phyloP scores from a whole-genome alignment of 2,329 filamentous ascomycete genomes.

The Aspergillus proliferans region DNA sequence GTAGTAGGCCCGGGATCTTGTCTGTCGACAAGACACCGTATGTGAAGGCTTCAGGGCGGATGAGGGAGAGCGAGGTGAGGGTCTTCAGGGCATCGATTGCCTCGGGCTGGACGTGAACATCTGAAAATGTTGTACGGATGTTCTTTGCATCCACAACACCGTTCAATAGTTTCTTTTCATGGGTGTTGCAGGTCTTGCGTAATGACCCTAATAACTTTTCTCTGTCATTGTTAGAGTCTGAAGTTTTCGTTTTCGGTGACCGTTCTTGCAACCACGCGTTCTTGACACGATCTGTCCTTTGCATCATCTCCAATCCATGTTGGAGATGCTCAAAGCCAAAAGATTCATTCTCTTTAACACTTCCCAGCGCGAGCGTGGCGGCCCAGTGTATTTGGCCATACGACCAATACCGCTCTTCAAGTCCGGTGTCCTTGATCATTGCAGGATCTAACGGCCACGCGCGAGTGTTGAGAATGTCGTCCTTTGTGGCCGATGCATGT shows the following conservation, averaged over 20 bases:
- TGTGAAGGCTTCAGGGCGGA: conserved; percentile 87
- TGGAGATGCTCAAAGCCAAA: conserved; percentile 35
- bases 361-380: conserved; percentile 48
- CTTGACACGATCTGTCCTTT: conserved; percentile 35
- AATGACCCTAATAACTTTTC: conserved; percentile 44
- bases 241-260: conserved; percentile 22
- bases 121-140: conserved; percentile 78
- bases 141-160: conserved; percentile 76
- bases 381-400: conserved; percentile 58
- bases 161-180: conserved; percentile 75
- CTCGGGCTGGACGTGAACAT: conserved; percentile 75
- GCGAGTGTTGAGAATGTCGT: conserved; percentile 24
- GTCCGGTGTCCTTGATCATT: conserved; percentile 29
- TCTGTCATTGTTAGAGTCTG: conserved; percentile 26
- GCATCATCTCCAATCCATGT: conserved; percentile 32
- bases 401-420: conserved; percentile 51
- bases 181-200: conserved; percentile 58
- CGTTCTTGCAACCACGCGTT: conserved; percentile 33
- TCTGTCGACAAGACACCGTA: conserved; percentile 91
- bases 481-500: conserved; percentile 24
- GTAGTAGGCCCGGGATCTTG: conserved; percentile 78
- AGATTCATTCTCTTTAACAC: conserved; percentile 36
- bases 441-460: conserved; percentile 25
- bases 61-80: conserved; percentile 77
- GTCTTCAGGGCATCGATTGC: conserved; percentile 84